These are phyloP conservation scores for Clavispora vitiphila DNA, from an alignment of 805 yeast species.

Conservation along the genomic window DNA sequence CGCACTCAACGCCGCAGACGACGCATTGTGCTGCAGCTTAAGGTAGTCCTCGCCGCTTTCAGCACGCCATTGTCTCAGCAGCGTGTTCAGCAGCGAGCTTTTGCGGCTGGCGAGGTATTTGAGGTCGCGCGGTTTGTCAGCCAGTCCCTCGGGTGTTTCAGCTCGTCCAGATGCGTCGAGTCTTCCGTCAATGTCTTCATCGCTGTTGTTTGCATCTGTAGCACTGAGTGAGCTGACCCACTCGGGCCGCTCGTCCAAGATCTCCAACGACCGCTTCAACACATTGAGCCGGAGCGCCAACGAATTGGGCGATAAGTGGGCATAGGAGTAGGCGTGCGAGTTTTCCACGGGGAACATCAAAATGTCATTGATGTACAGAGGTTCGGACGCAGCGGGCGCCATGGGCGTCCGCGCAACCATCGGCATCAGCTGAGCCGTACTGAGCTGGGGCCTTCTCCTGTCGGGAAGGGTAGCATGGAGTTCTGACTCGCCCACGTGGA, in stretches of 20 bases:
- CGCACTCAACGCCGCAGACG: slow-evolving; percentile 45
- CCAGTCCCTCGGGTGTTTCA: no score
- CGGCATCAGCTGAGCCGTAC: neutral
- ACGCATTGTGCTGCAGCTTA: slow-evolving; percentile 38
- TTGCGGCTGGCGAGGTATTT: no score
- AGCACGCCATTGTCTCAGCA: slow-evolving; percentile 8
- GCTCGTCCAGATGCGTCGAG: no score
- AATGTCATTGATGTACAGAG: slow-evolving; percentile 34
- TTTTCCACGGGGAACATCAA: slow-evolving; percentile 71
- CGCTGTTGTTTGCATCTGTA: slow-evolving; percentile 6
- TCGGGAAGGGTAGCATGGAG: neutral
- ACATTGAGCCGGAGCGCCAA: slow-evolving; percentile 71
- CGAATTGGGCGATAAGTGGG: slow-evolving; percentile 76
- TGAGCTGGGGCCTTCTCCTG: neutral
- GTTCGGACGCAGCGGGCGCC: slow-evolving; percentile 5
- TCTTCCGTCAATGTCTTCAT: no score
- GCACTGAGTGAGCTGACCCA: slow-evolving; percentile 22
- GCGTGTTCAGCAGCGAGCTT: neutral
- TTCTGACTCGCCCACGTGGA: neutral
- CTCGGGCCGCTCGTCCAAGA: slow-evolving; percentile 61
- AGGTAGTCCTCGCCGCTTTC: slow-evolving; percentile 13
- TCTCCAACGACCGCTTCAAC: slow-evolving; percentile 69
- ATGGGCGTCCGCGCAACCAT: neutral
- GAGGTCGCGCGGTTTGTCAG: no score
- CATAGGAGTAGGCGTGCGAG: slow-evolving; percentile 80